Percentiles rank a stretch among this genome's conserved stretches.
phyloP scores from a whole-genome alignment of 192 early-diverging fungal genomes.

The Backusella mclennaniae region DNA sequence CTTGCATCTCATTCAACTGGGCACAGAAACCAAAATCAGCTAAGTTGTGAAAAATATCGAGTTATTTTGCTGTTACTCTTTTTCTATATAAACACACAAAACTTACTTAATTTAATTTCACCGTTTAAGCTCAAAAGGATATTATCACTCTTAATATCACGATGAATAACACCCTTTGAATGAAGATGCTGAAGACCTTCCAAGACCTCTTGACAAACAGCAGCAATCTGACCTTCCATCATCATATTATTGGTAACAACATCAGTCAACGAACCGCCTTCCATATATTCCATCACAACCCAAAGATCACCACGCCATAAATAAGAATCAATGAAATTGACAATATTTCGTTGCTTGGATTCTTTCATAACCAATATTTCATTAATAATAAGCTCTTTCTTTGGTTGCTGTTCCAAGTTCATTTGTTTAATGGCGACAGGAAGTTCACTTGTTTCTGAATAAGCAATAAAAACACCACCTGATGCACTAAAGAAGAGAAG shows the following conservation, averaged over 20 bases:
- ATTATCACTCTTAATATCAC: conserved; percentile 83
- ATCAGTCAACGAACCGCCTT: conserved; percentile 88
- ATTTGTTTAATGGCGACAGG: conserved; percentile 88
- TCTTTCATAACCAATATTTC: conserved; percentile 85
- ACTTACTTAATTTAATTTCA: conserved; percentile 72
- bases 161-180: conserved; percentile 71
- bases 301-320: conserved; percentile 80
- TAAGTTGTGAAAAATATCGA: conserved; percentile 10
- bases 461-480: conserved; percentile 77
- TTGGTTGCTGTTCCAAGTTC: conserved; percentile 86
- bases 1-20: conserved; percentile 68
- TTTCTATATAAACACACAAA: background rate
- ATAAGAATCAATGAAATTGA: conserved; percentile 88
- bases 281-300: conserved; percentile 97
- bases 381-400: conserved; percentile 87
- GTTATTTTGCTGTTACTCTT: too few relatives aligned
- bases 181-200: conserved; percentile 73
- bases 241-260: conserved; percentile 84
- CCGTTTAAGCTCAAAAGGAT: conserved; percentile 70
- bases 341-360: conserved; percentile 81
- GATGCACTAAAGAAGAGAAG: conserved; percentile 48
- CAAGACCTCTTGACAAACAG: conserved; percentile 73
- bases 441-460: conserved; percentile 46
- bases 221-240: conserved; percentile 86
- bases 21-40: conserved; percentile 91